A percentile compares a stretch with the other conserved stretches of the same genome.
These are phyloP conservation scores for Xanthoconium separans DNA, from an alignment of 1,284 basidiomycete species.

Conservation along the genomic window DNA sequence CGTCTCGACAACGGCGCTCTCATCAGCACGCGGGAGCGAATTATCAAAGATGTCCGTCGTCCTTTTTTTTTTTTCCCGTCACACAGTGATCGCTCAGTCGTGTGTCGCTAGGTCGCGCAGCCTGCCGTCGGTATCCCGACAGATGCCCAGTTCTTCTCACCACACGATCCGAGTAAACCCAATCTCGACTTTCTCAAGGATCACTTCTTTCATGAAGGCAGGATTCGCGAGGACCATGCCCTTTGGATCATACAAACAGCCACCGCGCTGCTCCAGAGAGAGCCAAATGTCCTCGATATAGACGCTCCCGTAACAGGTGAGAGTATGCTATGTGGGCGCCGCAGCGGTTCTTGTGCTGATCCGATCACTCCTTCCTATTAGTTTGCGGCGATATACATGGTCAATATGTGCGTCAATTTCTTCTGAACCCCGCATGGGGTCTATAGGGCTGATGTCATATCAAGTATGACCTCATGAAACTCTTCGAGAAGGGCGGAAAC, in stretches of 20 bases:
- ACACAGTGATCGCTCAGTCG: not conserved
- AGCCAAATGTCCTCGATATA: constrained; percentile 85
- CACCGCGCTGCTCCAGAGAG: constrained; percentile 71
- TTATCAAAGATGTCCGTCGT: constrained; percentile 72
- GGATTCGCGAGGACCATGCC: constrained; percentile 88
- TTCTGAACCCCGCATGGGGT: constrained; percentile 6
- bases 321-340: not conserved
- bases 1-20: constrained; percentile 83
- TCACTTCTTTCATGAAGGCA: constrained; percentile 96
- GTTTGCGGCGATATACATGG: constrained; percentile 80
- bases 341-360: constrained; percentile 2
- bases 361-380: constrained; percentile 27
- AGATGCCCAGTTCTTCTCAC: constrained; percentile 89
- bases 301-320: constrained; percentile 90
- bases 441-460: constrained; percentile 30
- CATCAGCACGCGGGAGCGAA: constrained; percentile 82
- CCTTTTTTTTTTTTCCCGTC: not conserved
- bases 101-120: constrained; percentile 9
- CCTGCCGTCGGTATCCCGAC: constrained; percentile 65
- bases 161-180: constrained; percentile 79
- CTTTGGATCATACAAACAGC: constrained; percentile 81
- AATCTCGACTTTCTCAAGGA: constrained; percentile 98
- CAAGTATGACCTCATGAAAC: constrained; percentile 88
- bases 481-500: constrained; percentile 92
- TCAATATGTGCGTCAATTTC: constrained; percentile 74